phyloP scores from a whole-genome alignment of 1,284 basidiomycete species.

The Porodaedalea pini region DNA sequence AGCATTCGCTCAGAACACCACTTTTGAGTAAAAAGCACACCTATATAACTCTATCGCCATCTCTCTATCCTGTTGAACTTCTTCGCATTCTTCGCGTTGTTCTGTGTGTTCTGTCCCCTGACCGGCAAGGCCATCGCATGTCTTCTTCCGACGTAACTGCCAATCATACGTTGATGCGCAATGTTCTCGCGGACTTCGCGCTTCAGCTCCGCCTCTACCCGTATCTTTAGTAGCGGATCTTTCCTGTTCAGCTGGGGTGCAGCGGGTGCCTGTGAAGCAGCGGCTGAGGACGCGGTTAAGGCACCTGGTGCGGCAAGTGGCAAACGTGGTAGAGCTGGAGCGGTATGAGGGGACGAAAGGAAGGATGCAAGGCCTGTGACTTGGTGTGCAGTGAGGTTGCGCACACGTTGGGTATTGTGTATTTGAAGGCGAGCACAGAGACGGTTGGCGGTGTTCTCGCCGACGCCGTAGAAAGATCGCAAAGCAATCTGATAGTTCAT shows the following conservation, averaged over 20 bases:
- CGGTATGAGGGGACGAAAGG: constrained; percentile 78
- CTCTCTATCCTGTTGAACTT: constrained; percentile 76
- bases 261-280: constrained; percentile 32
- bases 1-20: not conserved
- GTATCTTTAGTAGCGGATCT: constrained; percentile 68
- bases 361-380: constrained; percentile 83
- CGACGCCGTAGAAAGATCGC: constrained; percentile 82
- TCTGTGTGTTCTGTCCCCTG: constrained; percentile 84
- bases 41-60: constrained; percentile 28
- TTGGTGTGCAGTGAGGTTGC: constrained; percentile 74
- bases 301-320: constrained; percentile 58
- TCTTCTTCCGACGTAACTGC: constrained; percentile 81
- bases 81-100: constrained; percentile 81
- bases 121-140: constrained; percentile 89
- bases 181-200: constrained; percentile 84
- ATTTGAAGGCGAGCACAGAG: constrained; percentile 87
- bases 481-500: constrained; percentile 68
- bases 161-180: constrained; percentile 85
- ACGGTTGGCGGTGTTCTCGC: constrained; percentile 65
- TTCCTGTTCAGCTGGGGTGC: constrained; percentile 21
- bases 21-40: not conserved
- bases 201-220: constrained; percentile 80
- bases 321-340: constrained; percentile 55
- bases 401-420: constrained; percentile 76
- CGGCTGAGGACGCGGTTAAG: constrained; percentile 42